Percentiles rank a stretch among this genome's conserved stretches.
Evolutionary conservation across 202 grass and related monocot genomes (phyloP).

Genomic region (Panicum virgatum): DNA sequence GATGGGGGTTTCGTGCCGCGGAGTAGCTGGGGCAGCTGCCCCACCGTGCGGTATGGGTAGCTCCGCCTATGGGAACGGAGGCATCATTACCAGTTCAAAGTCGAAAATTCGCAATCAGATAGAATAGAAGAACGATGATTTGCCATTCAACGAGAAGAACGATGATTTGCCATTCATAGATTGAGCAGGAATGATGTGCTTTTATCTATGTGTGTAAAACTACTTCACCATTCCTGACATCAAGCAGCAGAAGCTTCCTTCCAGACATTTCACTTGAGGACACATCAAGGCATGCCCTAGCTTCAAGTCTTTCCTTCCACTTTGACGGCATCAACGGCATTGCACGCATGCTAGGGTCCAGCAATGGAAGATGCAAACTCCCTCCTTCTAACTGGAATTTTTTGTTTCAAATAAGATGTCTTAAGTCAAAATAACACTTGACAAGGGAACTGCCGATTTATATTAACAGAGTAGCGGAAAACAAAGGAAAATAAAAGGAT

Average conservation of each 20-base stretch:
- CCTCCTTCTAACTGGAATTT: constrained; percentile 90
- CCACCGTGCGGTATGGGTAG: too few species aligned
- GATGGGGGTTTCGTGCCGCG: too few species aligned
- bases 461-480: not conserved
- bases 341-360: constrained; percentile 71
- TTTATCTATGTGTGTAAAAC: not conserved
- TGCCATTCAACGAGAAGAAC: too few species aligned
- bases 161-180: not conserved
- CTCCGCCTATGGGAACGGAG: too few species aligned
- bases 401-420: constrained; percentile 36
- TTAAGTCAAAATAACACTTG: not conserved
- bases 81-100: constrained; percentile 8
- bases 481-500: not conserved
- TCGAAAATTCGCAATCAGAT: not conserved
- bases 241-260: constrained; percentile 66
- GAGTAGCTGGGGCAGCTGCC: too few species aligned
- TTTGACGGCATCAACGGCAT: constrained; percentile 70
- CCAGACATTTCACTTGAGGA: constrained; percentile 33
- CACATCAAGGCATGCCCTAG: constrained; percentile 38
- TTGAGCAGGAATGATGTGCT: not conserved
- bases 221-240: constrained; percentile 87
- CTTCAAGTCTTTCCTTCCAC: constrained; percentile 75
- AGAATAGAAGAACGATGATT: not conserved
- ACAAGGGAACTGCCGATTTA: not conserved
- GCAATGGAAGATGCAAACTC: constrained; percentile 75